Conservation (phyloP, 148 eudicot species). For the Fagopyrum tataricum region DNA sequence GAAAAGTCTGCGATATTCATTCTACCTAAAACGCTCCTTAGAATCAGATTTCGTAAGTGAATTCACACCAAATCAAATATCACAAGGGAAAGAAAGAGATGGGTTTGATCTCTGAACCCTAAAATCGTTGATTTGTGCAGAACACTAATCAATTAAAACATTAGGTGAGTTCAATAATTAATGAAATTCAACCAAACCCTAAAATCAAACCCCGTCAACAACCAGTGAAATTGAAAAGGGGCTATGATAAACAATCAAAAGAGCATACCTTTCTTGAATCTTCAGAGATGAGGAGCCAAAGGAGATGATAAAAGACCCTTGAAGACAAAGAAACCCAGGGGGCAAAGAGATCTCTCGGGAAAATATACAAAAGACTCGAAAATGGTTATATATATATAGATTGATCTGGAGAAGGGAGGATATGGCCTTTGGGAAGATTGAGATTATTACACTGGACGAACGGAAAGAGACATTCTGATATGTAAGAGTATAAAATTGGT, state of each 20-base stretch:
- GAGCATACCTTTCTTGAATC: background rate
- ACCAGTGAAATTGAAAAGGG: background rate
- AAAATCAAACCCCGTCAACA: background rate
- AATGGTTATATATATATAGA: constrained; percentile 1
- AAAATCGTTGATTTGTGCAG: too few relatives aligned
- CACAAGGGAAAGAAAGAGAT: background rate
- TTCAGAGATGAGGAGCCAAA: background rate
- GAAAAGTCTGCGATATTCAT: background rate
- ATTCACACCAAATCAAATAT: background rate
- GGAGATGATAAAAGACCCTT: background rate
- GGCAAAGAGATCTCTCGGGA: background rate
- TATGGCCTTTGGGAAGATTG: background rate
- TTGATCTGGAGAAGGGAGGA: background rate
- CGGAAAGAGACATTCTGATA: background rate
- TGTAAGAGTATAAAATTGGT: constrained; percentile 3
- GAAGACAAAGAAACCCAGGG: background rate
- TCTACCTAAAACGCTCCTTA: background rate
- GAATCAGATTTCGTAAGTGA: too few relatives aligned
- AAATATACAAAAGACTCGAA: background rate
- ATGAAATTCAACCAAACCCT: background rate
- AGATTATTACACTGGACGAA: background rate
- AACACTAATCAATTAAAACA: background rate
- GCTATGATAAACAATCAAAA: background rate
- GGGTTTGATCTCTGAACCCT: background rate
- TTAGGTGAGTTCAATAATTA: background rate